phyloP scores from a whole-genome alignment of 345 rosid genomes.

The Ceriops decandra region DNA sequence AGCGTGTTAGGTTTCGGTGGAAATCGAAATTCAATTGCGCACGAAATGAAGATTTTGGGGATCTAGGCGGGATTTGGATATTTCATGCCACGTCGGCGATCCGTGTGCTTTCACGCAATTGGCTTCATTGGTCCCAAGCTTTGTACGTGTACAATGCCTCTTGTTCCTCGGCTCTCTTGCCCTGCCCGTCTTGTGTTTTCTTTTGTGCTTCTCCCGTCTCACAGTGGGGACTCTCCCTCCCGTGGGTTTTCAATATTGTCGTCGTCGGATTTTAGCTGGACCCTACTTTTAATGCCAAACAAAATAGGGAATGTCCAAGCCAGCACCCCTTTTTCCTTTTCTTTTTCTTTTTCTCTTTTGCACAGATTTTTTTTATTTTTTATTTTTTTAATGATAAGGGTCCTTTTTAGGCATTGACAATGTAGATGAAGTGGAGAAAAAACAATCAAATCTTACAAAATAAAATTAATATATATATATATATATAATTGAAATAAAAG shows the following conservation, averaged over 20 bases:
- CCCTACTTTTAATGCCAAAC: too few species aligned
- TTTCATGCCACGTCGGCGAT: conserved; percentile 64
- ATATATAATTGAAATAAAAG: too few species aligned
- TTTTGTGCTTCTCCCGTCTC: conserved; percentile 54
- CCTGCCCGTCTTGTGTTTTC: conserved; percentile 37
- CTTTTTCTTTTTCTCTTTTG: too few species aligned
- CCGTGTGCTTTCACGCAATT: conserved; percentile 31
- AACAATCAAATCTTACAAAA: too few species aligned
- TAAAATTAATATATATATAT: too few species aligned
- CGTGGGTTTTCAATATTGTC: not conserved
- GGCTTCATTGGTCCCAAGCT: conserved; percentile 29
- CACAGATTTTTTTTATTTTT: too few species aligned
- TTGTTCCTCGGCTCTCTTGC: not conserved
- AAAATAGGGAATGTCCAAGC: too few species aligned
- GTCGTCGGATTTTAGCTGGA: too few species aligned
- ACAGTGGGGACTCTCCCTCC: not conserved
- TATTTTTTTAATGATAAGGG: too few species aligned
- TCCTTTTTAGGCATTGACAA: too few species aligned
- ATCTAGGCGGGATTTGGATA: conserved; percentile 78
- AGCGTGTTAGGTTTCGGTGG: conserved; percentile 41
- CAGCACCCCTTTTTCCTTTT: too few species aligned
- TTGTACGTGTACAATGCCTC: not conserved
- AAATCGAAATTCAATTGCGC: conserved; percentile 79
- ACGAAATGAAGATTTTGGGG: conserved; percentile 60
- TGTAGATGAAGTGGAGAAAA: too few species aligned